These are phyloP conservation scores for Colletotrichum sp. DNA, from an alignment of 2,329 filamentous ascomycete genomes.

Conservation along the genomic window DNA sequence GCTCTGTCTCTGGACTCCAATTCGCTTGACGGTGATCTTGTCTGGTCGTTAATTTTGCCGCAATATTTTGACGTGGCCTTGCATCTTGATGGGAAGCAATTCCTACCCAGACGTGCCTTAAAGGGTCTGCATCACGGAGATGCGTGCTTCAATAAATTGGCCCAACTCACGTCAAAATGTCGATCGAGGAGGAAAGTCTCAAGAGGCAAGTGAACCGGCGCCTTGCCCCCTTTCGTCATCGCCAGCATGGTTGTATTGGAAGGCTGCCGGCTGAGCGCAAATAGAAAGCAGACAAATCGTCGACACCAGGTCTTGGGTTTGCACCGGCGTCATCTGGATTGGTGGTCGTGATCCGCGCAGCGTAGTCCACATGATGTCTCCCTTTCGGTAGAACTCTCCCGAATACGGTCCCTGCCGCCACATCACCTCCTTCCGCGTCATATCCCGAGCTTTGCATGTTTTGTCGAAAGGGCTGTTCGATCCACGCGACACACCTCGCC, in stretches of 20 bases:
- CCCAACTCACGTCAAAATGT: accelerated
- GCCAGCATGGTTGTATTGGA: background rate
- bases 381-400: background rate
- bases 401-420: background rate
- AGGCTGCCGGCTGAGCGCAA: background rate
- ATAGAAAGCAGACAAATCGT: background rate
- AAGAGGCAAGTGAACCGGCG: background rate
- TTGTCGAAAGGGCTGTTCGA: background rate
- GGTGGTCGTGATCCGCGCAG: background rate
- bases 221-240: background rate
- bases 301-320: background rate
- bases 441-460: background rate
- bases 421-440: background rate
- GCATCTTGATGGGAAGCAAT: background rate
- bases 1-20: background rate
- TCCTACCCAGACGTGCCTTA: background rate
- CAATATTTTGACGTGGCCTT: background rate
- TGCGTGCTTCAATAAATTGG: background rate
- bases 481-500: background rate
- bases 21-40: background rate
- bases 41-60: background rate
- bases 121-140: background rate
- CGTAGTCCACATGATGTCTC: background rate
- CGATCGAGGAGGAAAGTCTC: background rate
- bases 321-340: background rate